phyloP scores from a whole-genome alignment of 495 filamentous ascomycete genomes.

The Neurospora tetrasperma region DNA sequence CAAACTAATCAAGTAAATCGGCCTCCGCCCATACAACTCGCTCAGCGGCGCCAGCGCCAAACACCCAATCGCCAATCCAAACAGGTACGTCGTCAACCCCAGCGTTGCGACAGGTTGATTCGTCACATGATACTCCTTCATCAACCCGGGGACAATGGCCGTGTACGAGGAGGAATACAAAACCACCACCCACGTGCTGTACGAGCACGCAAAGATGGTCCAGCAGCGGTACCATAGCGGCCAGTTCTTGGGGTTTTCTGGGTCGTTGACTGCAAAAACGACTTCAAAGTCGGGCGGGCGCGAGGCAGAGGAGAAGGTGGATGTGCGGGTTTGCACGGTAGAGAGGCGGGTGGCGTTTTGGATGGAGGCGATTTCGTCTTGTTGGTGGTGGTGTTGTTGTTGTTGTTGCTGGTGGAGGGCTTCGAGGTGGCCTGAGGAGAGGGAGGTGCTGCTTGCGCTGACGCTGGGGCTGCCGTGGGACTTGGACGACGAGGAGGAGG shows the following conservation, averaged over 20 bases:
- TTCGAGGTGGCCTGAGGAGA: slow-evolving; percentile 13
- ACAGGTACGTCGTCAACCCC: slow-evolving; percentile 69
- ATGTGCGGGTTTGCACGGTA: slow-evolving; percentile 31
- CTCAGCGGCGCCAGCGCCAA: slow-evolving; percentile 63
- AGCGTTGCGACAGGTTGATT: slow-evolving; percentile 53
- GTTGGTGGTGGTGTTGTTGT: too few relatives aligned
- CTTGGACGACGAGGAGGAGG: background rate
- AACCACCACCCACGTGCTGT: slow-evolving; percentile 64
- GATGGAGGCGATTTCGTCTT: slow-evolving; percentile 24
- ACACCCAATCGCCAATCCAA: slow-evolving; percentile 63
- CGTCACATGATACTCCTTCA: slow-evolving; percentile 50
- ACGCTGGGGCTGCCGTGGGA: background rate
- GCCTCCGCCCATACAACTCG: slow-evolving; percentile 70
- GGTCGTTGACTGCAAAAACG: slow-evolving; percentile 57
- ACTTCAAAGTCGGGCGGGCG: slow-evolving; percentile 64
- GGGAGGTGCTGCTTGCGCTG: background rate
- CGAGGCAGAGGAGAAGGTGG: slow-evolving; percentile 48
- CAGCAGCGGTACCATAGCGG: slow-evolving; percentile 52
- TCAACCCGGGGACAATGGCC: slow-evolving; percentile 54
- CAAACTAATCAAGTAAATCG: slow-evolving; percentile 58
- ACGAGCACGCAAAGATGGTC: slow-evolving; percentile 55
- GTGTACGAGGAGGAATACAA: slow-evolving; percentile 77
- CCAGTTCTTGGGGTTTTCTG: slow-evolving; percentile 71
- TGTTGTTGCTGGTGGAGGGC: slow-evolving; percentile 5
- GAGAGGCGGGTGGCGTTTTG: slow-evolving; percentile 19